Evolutionary conservation across 2,329 filamentous ascomycete genomes (phyloP).

Genomic region (Didymella segeticola): DNA sequence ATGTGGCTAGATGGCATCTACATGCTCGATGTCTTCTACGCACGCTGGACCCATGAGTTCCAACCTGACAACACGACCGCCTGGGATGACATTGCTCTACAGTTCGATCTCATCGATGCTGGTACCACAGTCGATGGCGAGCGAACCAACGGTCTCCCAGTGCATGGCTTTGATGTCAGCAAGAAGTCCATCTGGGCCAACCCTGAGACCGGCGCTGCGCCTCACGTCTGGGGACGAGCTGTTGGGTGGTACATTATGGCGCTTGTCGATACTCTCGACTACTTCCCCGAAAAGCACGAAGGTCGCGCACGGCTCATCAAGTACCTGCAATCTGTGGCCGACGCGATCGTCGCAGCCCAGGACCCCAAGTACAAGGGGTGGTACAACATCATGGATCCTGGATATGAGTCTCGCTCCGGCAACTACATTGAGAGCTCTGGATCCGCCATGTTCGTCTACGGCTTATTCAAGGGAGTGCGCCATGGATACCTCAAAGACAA

Average conservation of each 20-base stretch:
- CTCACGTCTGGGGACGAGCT: conserved; percentile 59
- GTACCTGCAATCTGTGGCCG: conserved; percentile 15
- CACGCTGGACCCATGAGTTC: conserved; percentile 37
- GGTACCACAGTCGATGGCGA: conserved; percentile 50
- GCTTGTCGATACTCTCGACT: conserved; percentile 57
- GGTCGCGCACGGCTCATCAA: conserved; percentile 37
- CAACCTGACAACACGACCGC: conserved; percentile 40
- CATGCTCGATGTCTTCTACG: conserved; percentile 38
- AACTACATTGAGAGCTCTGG: conserved; percentile 68
- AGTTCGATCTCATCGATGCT: conserved; percentile 30
- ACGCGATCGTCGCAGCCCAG: conserved; percentile 49
- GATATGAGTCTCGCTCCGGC: conserved; percentile 43
- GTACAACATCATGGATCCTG: conserved; percentile 64
- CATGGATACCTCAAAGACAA: conserved; percentile 14
- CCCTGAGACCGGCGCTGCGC: conserved; percentile 56
- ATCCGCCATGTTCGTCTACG: conserved; percentile 64
- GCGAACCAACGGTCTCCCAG: conserved; percentile 52
- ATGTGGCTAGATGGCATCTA: conserved; percentile 62
- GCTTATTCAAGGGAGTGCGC: conserved; percentile 53
- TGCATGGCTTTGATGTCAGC: conserved; percentile 62
- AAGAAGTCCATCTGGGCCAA: conserved; percentile 60
- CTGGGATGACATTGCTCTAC: conserved; percentile 45
- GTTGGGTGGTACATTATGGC: conserved; percentile 63
- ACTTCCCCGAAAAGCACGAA: conserved; percentile 17
- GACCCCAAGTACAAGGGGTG: conserved; percentile 53